Evolutionary conservation across 768 basidiomycete species (phyloP).

Genomic region (Neoboletus brunneissimus): DNA sequence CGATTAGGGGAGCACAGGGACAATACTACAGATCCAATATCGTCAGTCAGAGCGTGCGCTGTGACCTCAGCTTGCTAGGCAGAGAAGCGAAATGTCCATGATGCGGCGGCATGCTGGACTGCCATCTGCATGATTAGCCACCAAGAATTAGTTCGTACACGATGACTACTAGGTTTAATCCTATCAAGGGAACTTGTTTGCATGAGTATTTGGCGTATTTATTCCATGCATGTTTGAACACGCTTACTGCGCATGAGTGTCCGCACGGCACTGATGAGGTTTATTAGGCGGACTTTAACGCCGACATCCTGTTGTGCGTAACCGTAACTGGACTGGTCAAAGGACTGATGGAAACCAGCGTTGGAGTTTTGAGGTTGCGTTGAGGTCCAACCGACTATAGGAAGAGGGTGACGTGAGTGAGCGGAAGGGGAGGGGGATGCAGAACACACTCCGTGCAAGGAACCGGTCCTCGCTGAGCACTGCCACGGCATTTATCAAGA

Average conservation of each 20-base stretch:
- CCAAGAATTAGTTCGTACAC: conserved; percentile 79
- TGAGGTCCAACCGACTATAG: conserved; percentile 85
- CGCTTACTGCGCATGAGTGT: conserved; percentile 95
- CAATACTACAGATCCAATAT: conserved; percentile 5
- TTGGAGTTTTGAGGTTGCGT: conserved; percentile 56
- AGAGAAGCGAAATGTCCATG: conserved; percentile 17
- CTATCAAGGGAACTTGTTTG: conserved; percentile 83
- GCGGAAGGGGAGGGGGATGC: not conserved
- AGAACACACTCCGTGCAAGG: conserved; percentile 77
- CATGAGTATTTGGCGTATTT: conserved; percentile 18
- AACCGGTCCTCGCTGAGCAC: conserved; percentile 96
- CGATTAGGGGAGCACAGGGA: conserved; percentile 21
- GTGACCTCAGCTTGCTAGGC: conserved; percentile 9
- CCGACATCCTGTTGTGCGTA: conserved; percentile 56
- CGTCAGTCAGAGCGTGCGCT: conserved; percentile 4
- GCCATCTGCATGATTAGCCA: conserved; percentile 32
- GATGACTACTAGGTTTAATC: conserved; percentile 82
- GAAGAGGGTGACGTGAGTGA: conserved; percentile 17
- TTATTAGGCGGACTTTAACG: conserved; percentile 83
- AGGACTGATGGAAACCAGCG: conserved; percentile 60
- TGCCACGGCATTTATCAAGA: conserved; percentile 92
- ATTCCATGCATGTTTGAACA: conserved; percentile 14
- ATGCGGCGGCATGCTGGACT: conserved; percentile 10
- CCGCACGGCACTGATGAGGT: conserved; percentile 91
- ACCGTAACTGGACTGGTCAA: conserved; percentile 63